These are phyloP conservation scores for Apiosordaria backusii DNA, from an alignment of 495 filamentous ascomycete species.

Conservation along the genomic window DNA sequence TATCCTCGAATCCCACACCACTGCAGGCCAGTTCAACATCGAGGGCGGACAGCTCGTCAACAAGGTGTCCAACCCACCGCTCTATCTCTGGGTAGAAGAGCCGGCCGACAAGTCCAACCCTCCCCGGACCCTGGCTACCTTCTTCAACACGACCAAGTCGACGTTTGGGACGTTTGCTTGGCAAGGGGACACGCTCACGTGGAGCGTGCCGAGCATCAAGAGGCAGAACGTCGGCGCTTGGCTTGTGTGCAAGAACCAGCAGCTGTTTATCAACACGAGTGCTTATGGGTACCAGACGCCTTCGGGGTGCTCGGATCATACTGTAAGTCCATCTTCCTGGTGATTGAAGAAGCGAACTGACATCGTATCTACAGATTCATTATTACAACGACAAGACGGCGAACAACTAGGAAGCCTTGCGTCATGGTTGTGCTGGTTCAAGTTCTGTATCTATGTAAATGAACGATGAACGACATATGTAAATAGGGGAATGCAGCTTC, in stretches of 20 bases:
- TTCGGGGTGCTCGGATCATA: slow-evolving; percentile 56
- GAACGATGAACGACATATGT: neutral
- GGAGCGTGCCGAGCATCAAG: slow-evolving; percentile 45
- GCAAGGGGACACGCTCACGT: slow-evolving; percentile 54
- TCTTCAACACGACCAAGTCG: slow-evolving; percentile 51
- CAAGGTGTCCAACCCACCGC: slow-evolving; percentile 40
- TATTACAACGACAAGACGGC: slow-evolving; percentile 38
- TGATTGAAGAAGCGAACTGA: neutral
- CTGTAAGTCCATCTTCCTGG: slow-evolving; percentile 37
- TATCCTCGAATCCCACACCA: slow-evolving; percentile 49
- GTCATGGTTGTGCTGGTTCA: neutral
- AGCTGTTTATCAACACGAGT: slow-evolving; percentile 57
- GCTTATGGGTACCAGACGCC: slow-evolving; percentile 58
- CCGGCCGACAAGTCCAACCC: slow-evolving; percentile 45
- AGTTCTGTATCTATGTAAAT: slow-evolving; percentile 1
- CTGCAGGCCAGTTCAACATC: slow-evolving; percentile 60
- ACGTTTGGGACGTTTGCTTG: slow-evolving; percentile 57
- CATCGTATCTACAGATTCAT: slow-evolving; percentile 23
- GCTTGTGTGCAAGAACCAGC: slow-evolving; percentile 54
- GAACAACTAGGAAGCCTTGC: slow-evolving; percentile 27
- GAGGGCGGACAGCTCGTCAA: slow-evolving; percentile 55
- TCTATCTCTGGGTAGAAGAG: slow-evolving; percentile 48
- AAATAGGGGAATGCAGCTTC: neutral
- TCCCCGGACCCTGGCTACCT: slow-evolving; percentile 45
- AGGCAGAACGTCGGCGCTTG: slow-evolving; percentile 56